These are phyloP conservation scores for Coemansia asiatica DNA, from an alignment of 192 early-diverging fungal genomes.

Conservation along the genomic window DNA sequence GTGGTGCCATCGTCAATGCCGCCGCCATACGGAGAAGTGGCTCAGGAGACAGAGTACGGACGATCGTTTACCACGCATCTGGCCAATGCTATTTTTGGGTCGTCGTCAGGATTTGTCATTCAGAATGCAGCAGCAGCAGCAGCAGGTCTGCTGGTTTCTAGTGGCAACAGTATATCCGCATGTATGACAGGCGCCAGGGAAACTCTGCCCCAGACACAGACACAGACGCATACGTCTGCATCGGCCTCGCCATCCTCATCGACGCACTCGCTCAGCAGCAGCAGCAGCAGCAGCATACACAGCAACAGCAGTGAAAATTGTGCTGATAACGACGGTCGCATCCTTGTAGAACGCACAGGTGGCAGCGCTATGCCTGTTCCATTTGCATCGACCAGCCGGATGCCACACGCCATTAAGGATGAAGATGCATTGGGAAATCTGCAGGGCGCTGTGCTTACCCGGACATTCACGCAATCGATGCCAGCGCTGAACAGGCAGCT, in stretches of 20 bases:
- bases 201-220: too few relatives aligned
- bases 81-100: not conserved
- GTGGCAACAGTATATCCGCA: too few relatives aligned
- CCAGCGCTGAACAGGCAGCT: conserved; percentile 4
- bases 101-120: not conserved
- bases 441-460: not conserved
- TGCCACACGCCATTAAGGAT: not conserved
- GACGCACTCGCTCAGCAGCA: not conserved
- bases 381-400: not conserved
- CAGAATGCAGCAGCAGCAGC: not conserved
- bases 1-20: conserved; percentile 4
- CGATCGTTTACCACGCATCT: not conserved
- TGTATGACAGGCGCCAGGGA: too few relatives aligned
- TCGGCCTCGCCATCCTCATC: too few relatives aligned
- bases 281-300: not conserved
- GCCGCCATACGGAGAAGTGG: conserved; percentile 3
- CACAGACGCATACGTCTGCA: too few relatives aligned
- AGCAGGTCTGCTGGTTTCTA: too few relatives aligned
- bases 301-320: too few relatives aligned
- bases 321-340: too few relatives aligned
- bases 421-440: not conserved
- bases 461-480: conserved; percentile 29
- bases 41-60: conserved; percentile 1
- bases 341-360: not conserved
- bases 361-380: too few relatives aligned